Evolutionary conservation across 1,284 basidiomycete genomes (phyloP).

Genomic region (Tilletiopsis washingtonensis): DNA sequence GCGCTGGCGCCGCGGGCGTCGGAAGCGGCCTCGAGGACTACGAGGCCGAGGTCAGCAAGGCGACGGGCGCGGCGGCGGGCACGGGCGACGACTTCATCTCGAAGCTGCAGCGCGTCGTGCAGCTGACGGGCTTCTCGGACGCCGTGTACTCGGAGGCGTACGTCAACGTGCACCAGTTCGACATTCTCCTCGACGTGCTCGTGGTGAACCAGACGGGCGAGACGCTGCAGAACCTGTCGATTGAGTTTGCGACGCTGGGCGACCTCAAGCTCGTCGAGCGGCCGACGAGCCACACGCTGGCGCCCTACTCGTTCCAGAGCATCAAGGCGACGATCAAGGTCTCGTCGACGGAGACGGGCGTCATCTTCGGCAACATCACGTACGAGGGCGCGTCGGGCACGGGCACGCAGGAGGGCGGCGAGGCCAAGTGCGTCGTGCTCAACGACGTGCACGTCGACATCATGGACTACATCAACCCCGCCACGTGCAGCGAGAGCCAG

Average conservation of each 20-base stretch:
- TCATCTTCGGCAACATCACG: slow-evolving; percentile 95
- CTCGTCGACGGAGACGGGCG: slow-evolving; percentile 76
- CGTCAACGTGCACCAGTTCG: slow-evolving; percentile 96
- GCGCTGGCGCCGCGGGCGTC: slow-evolving; percentile 54
- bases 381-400: slow-evolving; percentile 59
- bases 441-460: slow-evolving; percentile 99
- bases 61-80: slow-evolving; percentile 71
- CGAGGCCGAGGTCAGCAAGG: slow-evolving; percentile 77
- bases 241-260: slow-evolving; percentile 95
- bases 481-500: slow-evolving; percentile 89
- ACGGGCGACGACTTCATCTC: slow-evolving; percentile 91
- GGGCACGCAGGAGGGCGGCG: slow-evolving; percentile 25
- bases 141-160: slow-evolving; percentile 97
- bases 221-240: slow-evolving; percentile 89
- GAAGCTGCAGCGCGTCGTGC: slow-evolving; percentile 86
- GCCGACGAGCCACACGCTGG: slow-evolving; percentile 84
- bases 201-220: slow-evolving; percentile 93
- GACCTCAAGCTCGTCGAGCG: slow-evolving; percentile 96
- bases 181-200: slow-evolving; percentile 85
- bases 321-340: slow-evolving; percentile 99
- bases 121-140: slow-evolving; percentile 96
- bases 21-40: slow-evolving; percentile 55
- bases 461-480: slow-evolving; percentile 98
- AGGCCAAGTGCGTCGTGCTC: slow-evolving; percentile 70
- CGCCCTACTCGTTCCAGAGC: slow-evolving; percentile 92